These are phyloP conservation scores for Thraustotheca clavata DNA, from an alignment of 352 stramenopile species.

Conservation along the genomic window DNA sequence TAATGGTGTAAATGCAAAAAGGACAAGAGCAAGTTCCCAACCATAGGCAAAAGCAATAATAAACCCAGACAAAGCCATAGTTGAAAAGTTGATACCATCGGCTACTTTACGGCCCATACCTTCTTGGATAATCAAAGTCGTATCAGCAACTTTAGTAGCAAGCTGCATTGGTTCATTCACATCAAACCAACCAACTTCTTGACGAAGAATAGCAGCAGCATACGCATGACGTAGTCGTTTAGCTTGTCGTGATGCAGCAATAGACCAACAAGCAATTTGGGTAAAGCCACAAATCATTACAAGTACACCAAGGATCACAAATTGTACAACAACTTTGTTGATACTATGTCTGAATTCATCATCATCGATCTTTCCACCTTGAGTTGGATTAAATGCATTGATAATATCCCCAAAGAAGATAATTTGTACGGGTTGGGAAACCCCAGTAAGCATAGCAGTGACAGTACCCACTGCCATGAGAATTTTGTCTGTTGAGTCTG, in stretches of 20 bases:
- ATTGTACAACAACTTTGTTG: constrained; percentile 30
- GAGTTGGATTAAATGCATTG: constrained; percentile 46
- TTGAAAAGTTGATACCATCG: constrained; percentile 38
- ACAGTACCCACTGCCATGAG: constrained; percentile 51
- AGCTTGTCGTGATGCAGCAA: constrained; percentile 50
- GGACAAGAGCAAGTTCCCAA: constrained; percentile 56
- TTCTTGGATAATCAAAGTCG: constrained; percentile 43
- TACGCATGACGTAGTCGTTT: constrained; percentile 50
- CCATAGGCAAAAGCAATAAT: constrained; percentile 51
- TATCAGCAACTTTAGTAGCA: constrained; percentile 30
- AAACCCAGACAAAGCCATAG: constrained; percentile 54
- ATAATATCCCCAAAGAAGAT: constrained; percentile 62
- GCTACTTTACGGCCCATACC: constrained; percentile 54
- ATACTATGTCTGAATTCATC: constrained; percentile 22
- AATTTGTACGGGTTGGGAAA: constrained; percentile 57
- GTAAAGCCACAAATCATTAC: constrained; percentile 29
- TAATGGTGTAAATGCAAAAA: constrained; percentile 55
- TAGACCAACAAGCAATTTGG: constrained; percentile 47
- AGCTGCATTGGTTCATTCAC: constrained; percentile 48
- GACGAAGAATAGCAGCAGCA: constrained; percentile 28
- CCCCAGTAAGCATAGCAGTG: constrained; percentile 32
- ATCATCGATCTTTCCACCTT: neutral
- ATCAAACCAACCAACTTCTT: constrained; percentile 46
- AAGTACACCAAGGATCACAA: constrained; percentile 26
- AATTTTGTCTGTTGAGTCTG: constrained; percentile 43